phyloP scores from a whole-genome alignment of 768 basidiomycete species.

The Boletus coccyginus region DNA sequence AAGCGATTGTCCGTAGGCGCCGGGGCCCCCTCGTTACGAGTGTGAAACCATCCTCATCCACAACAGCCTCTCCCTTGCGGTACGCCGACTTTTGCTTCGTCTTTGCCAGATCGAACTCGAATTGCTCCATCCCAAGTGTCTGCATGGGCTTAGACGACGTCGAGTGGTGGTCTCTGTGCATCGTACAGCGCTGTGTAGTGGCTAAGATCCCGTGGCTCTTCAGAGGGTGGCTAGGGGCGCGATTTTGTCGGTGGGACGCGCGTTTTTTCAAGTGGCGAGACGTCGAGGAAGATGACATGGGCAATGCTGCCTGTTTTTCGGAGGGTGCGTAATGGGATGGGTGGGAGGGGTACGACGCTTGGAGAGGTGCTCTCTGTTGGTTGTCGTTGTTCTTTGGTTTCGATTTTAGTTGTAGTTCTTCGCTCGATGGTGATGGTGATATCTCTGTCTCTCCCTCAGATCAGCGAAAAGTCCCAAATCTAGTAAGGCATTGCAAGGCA shows the following conservation, averaged over 20 bases:
- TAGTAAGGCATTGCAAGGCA: too few relatives aligned
- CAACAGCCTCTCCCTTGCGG: slow-evolving; percentile 80
- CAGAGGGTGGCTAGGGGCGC: slow-evolving; percentile 60
- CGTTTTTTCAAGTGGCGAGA: slow-evolving; percentile 66
- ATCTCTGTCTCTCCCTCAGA: neutral
- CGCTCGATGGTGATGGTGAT: neutral
- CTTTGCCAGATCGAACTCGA: slow-evolving; percentile 61
- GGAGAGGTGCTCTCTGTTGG: slow-evolving; percentile 37
- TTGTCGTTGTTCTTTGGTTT: slow-evolving; percentile 29
- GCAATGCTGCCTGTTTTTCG: slow-evolving; percentile 65
- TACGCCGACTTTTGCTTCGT: slow-evolving; percentile 62
- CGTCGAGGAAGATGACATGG: slow-evolving; percentile 71
- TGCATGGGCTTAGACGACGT: slow-evolving; percentile 71
- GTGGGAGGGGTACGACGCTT: slow-evolving; percentile 60
- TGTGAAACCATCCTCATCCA: slow-evolving; percentile 94
- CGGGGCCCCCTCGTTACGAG: slow-evolving; percentile 91
- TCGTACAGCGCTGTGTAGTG: slow-evolving; percentile 69
- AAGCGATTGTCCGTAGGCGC: slow-evolving; percentile 83
- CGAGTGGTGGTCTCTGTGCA: slow-evolving; percentile 69
- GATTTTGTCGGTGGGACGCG: slow-evolving; percentile 51
- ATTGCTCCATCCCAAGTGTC: slow-evolving; percentile 74
- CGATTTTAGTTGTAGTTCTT: slow-evolving; percentile 26
- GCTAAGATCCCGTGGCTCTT: slow-evolving; percentile 63
- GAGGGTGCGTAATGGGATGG: slow-evolving; percentile 48
- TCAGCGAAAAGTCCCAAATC: too few relatives aligned